phyloP scores from a whole-genome alignment of 352 stramenopile genomes.

The Pilasporangium apinafurcum region DNA sequence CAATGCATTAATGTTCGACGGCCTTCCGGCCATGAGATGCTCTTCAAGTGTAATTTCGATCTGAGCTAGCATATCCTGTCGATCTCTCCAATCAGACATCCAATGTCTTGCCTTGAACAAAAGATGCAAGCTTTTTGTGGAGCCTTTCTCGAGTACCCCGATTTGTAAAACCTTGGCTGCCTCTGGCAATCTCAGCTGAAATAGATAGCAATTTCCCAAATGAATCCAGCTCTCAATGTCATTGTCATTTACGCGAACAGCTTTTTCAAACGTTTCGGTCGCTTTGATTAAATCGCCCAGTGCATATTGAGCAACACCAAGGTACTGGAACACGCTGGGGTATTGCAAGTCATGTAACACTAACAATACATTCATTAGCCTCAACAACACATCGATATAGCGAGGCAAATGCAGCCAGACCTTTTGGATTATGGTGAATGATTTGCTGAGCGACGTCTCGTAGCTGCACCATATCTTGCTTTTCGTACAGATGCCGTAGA shows the following conservation, averaged over 20 bases:
- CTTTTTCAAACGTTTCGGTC: conserved; percentile 46
- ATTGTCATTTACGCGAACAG: conserved; percentile 37
- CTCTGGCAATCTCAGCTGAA: conserved; percentile 29
- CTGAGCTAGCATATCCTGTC: conserved; percentile 37
- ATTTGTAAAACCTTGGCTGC: conserved; percentile 41
- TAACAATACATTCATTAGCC: conserved; percentile 3
- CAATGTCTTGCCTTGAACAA: conserved; percentile 66
- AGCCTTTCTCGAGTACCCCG: conserved; percentile 33
- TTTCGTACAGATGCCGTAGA: conserved; percentile 26
- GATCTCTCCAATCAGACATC: conserved; percentile 60
- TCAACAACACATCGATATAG: not conserved
- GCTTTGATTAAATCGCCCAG: conserved; percentile 54
- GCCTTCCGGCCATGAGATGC: conserved; percentile 6
- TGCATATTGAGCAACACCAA: conserved; percentile 64
- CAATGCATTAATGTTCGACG: conserved; percentile 20
- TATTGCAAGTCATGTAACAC: conserved; percentile 20
- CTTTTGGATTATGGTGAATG: conserved; percentile 32
- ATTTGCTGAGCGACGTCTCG: conserved; percentile 25
- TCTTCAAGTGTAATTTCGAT: conserved; percentile 15
- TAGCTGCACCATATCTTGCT: conserved; percentile 42
- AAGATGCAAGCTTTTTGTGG: conserved; percentile 19
- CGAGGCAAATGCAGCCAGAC: conserved; percentile 4
- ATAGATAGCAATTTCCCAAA: conserved; percentile 67
- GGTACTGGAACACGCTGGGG: conserved; percentile 56
- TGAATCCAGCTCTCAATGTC: conserved; percentile 56